Base-by-base conservation (phyloP, 257 asterid species). In the Solanum bulbocastanum region DNA sequence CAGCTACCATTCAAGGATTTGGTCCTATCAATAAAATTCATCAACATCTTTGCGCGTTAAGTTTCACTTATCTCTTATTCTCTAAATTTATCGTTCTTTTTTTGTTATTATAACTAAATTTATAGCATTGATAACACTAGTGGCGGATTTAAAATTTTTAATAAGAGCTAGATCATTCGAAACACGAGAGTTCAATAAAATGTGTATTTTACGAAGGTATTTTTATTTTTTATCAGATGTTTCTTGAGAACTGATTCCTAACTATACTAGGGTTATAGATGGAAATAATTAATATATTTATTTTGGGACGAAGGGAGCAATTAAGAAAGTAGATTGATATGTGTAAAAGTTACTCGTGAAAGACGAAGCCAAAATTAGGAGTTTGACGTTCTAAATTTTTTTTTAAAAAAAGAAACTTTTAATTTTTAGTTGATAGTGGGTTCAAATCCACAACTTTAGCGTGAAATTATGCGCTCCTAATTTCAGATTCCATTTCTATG, bases 31-130 rank as follows among this genome's bases (percentile, higher is more conserved):
- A 95, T 92, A 95, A 95, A 46, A 96, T 96, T 91, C 98, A 94
- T 65, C 98, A 96, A 89, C 98, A 96, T 83, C 98, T 96, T 91
- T 96, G 99, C 97, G 98, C 99, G 98, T 95, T 90, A 62, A 71
- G 23, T 32, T 3, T n/a, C 42, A 3, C 10, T 35, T 35, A 15
- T n/a, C 8, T 60, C 6, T 15, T 72, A 12, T 68, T 46, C 18
- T 25, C 0, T n/a, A 23, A 62, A 23, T 62, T 0, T 20, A 58
- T 58, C 66, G 0, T 3, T 0, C 10, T 5, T 2, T 5, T 23
- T 10, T 62, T 62, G 6, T 62, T 62, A 62, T 62, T 10, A 62
- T 1, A n/a, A 62, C n/a, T 20, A 20, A 58, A 58, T 7, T 58
- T 58, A 1, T 0, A 58, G 4, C 10, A 2, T 6, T 18, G 25